These are phyloP conservation scores for Acephala macrosclerotiorum DNA, from an alignment of 2,329 filamentous ascomycete species.

Conservation along the genomic window DNA sequence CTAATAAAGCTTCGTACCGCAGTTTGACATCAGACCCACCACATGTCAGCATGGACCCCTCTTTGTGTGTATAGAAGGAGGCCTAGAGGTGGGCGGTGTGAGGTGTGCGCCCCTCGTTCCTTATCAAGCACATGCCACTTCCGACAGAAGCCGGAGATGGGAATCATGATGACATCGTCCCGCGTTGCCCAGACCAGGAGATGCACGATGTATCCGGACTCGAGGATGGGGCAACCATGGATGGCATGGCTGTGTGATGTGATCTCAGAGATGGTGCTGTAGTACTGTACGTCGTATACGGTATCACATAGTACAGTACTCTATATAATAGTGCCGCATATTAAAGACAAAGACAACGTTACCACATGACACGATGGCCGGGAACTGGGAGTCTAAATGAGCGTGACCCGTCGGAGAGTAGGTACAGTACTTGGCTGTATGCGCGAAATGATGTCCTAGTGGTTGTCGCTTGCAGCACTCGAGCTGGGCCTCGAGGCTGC, in stretches of 20 bases:
- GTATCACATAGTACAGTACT: too few species aligned
- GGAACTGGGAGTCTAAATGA: background rate
- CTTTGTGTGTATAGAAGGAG: background rate
- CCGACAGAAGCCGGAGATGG: slow-evolving; percentile 20
- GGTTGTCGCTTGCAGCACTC: background rate
- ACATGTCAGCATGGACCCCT: slow-evolving; percentile 11
- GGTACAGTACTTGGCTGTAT: background rate
- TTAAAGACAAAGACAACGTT: background rate
- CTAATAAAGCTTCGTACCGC: background rate
- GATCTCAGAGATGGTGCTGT: background rate
- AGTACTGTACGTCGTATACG: too few species aligned
- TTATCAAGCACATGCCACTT: slow-evolving; percentile 16
- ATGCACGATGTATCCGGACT: background rate
- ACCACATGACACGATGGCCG: background rate
- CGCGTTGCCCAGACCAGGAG: slow-evolving; percentile 1
- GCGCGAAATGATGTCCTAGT: background rate
- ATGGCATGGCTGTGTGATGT: background rate
- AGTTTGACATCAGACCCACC: background rate
- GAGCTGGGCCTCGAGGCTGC: slow-evolving; percentile 1
- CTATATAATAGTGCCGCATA: background rate
- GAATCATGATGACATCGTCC: slow-evolving; percentile 22
- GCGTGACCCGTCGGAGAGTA: background rate
- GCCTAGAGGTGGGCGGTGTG: slow-evolving; percentile 5
- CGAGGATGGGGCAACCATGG: background rate
- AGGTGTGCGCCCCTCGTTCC: slow-evolving; percentile 8